These are phyloP conservation scores for Trichosanthes cucumerina DNA, from an alignment of 306 rosid species.

Conservation along the genomic window DNA sequence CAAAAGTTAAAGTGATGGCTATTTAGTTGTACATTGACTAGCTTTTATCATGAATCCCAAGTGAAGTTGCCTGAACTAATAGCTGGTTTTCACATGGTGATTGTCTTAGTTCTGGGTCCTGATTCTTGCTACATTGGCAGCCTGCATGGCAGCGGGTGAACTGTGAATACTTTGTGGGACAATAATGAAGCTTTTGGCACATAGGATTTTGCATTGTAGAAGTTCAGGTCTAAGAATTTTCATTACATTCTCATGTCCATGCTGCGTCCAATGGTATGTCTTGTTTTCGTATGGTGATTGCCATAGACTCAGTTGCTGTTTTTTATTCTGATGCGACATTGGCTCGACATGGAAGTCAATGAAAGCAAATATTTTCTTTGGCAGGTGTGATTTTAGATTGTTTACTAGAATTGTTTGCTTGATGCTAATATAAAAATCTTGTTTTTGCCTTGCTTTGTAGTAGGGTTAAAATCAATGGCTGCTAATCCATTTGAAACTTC, in stretches of 20 bases:
- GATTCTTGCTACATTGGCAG: not conserved
- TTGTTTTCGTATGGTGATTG: not conserved
- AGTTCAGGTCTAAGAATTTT: not conserved
- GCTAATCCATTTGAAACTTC: not conserved
- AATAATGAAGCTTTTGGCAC: not conserved
- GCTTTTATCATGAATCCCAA: not conserved
- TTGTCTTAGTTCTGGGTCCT: not conserved
- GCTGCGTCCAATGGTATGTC: not conserved
- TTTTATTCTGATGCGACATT: not conserved
- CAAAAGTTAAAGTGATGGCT: not conserved
- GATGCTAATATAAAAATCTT: not conserved
- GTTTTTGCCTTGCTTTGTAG: not conserved
- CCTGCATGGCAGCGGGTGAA: not conserved
- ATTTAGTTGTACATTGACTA: not conserved
- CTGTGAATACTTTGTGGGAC: not conserved
- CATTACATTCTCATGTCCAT: not conserved
- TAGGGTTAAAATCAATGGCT: not conserved
- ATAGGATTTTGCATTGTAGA: not conserved
- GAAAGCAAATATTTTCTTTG: not conserved
- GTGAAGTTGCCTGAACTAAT: not conserved
- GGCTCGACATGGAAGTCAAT: not conserved
- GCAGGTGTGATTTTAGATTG: not conserved
- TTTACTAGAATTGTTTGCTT: not conserved
- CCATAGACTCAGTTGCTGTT: not conserved
- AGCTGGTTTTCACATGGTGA: conserved; percentile 6